Evolutionary conservation across 257 asterid genomes (phyloP), one percentile per base, ranked within the genome.

Genomic region (Verbascum thapsus): DNA sequence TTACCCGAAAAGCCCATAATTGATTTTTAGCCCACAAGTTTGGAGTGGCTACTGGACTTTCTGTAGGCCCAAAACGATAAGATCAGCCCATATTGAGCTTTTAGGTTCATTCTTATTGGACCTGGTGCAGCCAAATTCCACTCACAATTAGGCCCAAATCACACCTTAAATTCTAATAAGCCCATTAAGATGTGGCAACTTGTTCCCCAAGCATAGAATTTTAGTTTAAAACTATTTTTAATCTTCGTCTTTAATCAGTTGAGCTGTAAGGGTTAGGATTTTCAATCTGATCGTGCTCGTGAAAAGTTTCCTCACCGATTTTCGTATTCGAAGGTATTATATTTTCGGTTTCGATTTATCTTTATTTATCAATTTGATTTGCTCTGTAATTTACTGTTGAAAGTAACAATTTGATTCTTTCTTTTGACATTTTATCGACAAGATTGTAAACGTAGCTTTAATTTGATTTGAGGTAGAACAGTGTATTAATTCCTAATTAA

Each of bases 201-300:
- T 59, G 44, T 17, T 48, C 17, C 39, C 55, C 68, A 60, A 52
- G 39, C 22, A 51, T 26, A 32, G 17, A 45, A 52, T 22, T 10
- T 0, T 7, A 53, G 23, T 34, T 32, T 7, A 7, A 9, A 13
- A 15, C 61, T n/a, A 35, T 15, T 2, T 34, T 32, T n/a, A 53
- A 53, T 10, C 43, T 30, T 23, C 17, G 18, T n/a, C 12, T 18
- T 19, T 18, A 3, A 16, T 4, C 7, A 20, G 5, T 30, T 32
- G n/a, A 51, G 18, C 39, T 51, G 20, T 67, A 51, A 22, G 37
- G 37, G 49, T 67, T 22, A 48, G 8, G 19, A 55, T 39, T 45
- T 35, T 4, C 2, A 0, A 17, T 13, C 7, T 41, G 41, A 11
- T 34, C 37, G 19, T 7, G 5, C 58, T n/a, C 3, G 11, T 7